Evolutionary conservation across 1,284 basidiomycete genomes (phyloP).

Genomic region (Sphagnurus paluster): DNA sequence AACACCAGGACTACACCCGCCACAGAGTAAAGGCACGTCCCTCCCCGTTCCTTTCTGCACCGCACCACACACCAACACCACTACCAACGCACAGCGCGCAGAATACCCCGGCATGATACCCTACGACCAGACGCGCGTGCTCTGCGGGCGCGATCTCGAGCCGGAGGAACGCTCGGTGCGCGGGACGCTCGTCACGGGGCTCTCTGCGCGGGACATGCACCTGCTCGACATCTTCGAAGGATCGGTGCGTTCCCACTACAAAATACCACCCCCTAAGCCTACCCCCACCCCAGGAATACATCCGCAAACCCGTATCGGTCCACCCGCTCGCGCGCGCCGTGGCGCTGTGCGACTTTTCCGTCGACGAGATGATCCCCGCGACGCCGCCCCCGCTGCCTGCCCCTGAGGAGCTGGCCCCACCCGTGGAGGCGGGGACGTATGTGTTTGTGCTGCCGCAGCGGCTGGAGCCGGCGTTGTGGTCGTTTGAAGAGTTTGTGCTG

Average conservation of each 20-base stretch:
- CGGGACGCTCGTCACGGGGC: conserved; percentile 70
- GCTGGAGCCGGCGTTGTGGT: conserved; percentile 71
- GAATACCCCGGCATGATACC: conserved; percentile 81
- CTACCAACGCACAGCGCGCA: conserved; percentile 38
- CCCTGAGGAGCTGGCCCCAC: conserved; percentile 30
- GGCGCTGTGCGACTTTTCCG: conserved; percentile 31
- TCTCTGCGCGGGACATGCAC: conserved; percentile 61
- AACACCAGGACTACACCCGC: conserved; percentile 67
- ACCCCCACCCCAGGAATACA: conserved; percentile 64
- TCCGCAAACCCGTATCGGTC: conserved; percentile 51
- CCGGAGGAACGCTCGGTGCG: conserved; percentile 60
- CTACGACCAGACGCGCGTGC: conserved; percentile 42
- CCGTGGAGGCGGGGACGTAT: conserved; percentile 65
- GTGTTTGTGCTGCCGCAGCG: conserved; percentile 53
- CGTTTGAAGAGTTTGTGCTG: conserved; percentile 70
- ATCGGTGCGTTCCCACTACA: conserved; percentile 46
- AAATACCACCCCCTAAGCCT: neutral
- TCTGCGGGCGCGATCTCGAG: conserved; percentile 46
- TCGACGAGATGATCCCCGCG: conserved; percentile 37
- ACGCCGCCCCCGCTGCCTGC: conserved; percentile 42
- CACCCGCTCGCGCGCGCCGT: conserved; percentile 50
- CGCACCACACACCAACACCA: neutral
- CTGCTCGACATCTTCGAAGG: conserved; percentile 75
- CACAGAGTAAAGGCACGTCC: conserved; percentile 58
- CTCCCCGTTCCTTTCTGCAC: too few relatives aligned